Base-by-base conservation (phyloP, 352 stramenopile species). In the Poterioochromonas sp. region DNA sequence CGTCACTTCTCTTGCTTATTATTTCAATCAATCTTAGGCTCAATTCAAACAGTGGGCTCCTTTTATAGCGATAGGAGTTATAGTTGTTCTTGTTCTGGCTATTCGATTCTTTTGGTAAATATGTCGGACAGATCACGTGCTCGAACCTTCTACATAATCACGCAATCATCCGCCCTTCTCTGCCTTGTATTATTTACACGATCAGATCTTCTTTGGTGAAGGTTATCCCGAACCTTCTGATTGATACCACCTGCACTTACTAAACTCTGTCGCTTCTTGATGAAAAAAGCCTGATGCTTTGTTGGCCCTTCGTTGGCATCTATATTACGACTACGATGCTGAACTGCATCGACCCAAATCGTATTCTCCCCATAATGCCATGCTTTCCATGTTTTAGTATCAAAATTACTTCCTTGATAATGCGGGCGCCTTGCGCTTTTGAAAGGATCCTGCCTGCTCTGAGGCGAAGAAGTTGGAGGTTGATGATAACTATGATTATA, bases 31-130 rank as follows among this genome's bases (percentile, higher is more conserved):
- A 32, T 63, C 18, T 18, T 49, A 71, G 62, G 65, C 65, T 20
- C 83, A 88, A 73, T 64, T 90, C 53, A 88, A 90, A 80, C 86
- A 90, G 82, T 90, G 87, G 80, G 83, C 82, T 40, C 88, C 88
- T 15, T 26, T 84, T 8, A 71, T 79, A 18, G 32, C 69, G 26
- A 53, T 78, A 11, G 78, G 32, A 20, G 20, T 76, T 0, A 83
- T 92, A 64, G 80, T 83, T 41, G 76, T 88, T 15, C 80, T 83
- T 73, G 85, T 83, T 22, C 49, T 88, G 22, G 87, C 89, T 80
- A 78, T 88, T 22, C 18, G 85, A 5, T 89, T 90, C 82, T 81
- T 89, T 35, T 70, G 87, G 20, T 90, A 89, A 58, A 58, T 58
- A 26, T 58, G 47, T 15, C 47, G 26, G 26, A 26, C 47, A n/a